Evolutionary conservation across 2,329 filamentous ascomycete genomes (phyloP).

Genomic region (Cladosporium cucumerinum): DNA sequence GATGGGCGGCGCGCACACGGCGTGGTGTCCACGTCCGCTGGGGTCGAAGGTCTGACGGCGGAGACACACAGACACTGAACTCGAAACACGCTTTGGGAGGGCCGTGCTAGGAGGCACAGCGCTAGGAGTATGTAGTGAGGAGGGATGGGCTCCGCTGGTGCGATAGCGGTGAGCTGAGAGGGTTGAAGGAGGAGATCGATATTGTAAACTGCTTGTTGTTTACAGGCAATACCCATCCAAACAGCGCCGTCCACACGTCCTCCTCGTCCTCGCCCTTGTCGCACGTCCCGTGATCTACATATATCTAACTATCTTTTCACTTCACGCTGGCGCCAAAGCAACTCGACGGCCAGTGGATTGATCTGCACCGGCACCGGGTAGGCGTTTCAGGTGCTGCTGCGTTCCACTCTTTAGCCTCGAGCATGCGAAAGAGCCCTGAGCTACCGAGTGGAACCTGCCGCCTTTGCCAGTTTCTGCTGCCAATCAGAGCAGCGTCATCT

Average conservation of each 20-base stretch:
- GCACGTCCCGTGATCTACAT: neutral
- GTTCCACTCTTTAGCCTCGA: neutral
- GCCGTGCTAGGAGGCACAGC: conserved; percentile 12
- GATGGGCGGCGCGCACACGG: neutral
- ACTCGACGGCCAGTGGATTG: neutral
- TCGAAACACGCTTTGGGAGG: conserved; percentile 12
- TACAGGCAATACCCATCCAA: neutral
- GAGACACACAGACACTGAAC: conserved; percentile 8
- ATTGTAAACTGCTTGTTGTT: neutral
- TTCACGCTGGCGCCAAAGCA: neutral
- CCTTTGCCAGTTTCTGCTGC: neutral
- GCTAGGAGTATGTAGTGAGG: neutral
- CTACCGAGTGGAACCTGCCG: neutral
- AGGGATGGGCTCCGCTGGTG: neutral
- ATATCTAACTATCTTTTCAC: neutral
- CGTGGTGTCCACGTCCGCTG: conserved; percentile 4
- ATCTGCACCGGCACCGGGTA: conserved; percentile 5
- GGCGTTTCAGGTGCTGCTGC: neutral
- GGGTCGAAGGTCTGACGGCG: conserved; percentile 13
- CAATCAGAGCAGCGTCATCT: neutral
- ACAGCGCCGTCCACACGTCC: neutral
- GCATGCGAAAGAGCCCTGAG: neutral
- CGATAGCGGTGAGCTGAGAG: neutral
- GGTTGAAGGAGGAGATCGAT: neutral
- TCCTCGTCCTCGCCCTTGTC: neutral